phyloP scores from a whole-genome alignment of 169 alveolate genomes.

The Cryptosporidium andersoni region DNA sequence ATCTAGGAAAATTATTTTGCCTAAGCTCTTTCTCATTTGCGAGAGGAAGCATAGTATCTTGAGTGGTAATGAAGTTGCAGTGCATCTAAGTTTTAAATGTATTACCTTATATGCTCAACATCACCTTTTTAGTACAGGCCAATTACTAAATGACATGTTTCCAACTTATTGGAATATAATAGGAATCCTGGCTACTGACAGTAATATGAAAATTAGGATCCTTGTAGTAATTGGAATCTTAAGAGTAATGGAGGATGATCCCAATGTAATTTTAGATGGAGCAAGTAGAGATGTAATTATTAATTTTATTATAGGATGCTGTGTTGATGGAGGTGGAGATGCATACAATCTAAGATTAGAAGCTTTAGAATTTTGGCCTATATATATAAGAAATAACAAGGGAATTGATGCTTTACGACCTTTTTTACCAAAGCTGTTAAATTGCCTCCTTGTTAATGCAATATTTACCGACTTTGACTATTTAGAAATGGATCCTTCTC shows the following conservation, averaged over 20 bases:
- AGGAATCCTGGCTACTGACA: constrained; percentile 68
- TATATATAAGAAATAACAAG: constrained; percentile 72
- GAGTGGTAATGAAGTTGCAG: constrained; percentile 36
- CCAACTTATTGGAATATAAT: constrained; percentile 73
- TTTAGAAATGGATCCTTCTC: constrained; percentile 87
- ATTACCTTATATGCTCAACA: constrained; percentile 66
- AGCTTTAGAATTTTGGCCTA: constrained; percentile 85
- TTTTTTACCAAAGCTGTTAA: constrained; percentile 58
- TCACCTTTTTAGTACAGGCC: constrained; percentile 48
- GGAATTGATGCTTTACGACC: constrained; percentile 24
- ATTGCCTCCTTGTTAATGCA: constrained; percentile 79
- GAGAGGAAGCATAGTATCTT: constrained; percentile 45
- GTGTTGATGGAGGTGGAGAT: constrained; percentile 75
- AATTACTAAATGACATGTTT: constrained; percentile 72
- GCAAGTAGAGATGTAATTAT: constrained; percentile 77
- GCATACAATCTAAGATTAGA: constrained; percentile 81
- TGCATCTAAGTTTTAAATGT: constrained; percentile 20
- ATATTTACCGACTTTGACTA: constrained; percentile 85
- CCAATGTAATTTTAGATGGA: constrained; percentile 76
- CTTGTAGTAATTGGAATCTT: constrained; percentile 20
- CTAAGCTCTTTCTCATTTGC: constrained; percentile 27
- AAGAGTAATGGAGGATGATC: constrained; percentile 73
- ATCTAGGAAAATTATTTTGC: constrained; percentile 41
- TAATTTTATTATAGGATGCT: constrained; percentile 78
- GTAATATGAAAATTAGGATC: constrained; percentile 4